phyloP scores from a whole-genome alignment of 441 rosid species.

The Raphanus hybrid region DNA sequence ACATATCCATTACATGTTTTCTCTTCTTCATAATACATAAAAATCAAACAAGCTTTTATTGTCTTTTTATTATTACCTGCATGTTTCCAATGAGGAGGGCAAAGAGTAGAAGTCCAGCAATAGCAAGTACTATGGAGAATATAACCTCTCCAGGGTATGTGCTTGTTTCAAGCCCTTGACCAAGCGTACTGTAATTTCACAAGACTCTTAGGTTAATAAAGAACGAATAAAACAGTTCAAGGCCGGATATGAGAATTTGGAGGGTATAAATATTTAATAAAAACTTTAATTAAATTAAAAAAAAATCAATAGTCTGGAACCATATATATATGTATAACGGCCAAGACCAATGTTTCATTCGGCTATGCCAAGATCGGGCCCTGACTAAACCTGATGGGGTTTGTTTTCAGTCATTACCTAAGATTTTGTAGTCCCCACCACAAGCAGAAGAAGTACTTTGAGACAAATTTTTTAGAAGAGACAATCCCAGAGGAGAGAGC shows the following conservation, averaged over 20 bases:
- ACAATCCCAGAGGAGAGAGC: conserved; percentile 74
- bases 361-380: too few relatives aligned
- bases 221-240: background rate
- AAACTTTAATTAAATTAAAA: too few relatives aligned
- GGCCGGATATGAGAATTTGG: too few relatives aligned
- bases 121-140: conserved; percentile 85
- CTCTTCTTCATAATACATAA: background rate
- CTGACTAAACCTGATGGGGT: background rate
- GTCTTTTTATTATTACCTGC: conserved; percentile 69
- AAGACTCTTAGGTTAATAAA: background rate
- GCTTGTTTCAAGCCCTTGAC: conserved; percentile 96
- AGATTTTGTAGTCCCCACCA: conserved; percentile 99
- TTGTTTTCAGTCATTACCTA: conserved; percentile 51
- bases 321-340: too few relatives aligned
- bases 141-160: conserved; percentile 88
- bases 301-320: too few relatives aligned
- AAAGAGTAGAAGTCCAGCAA: conserved; percentile 89
- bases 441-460: conserved; percentile 81
- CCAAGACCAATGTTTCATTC: too few relatives aligned
- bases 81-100: conserved; percentile 96
- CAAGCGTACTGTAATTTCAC: conserved; percentile 71
- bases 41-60: conserved; percentile 2
- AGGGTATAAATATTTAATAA: too few relatives aligned
- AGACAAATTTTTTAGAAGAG: conserved; percentile 63
- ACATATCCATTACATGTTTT: background rate